Evolutionary conservation across 805 yeast genomes (phyloP), one percentile per base, ranked within the genome.

Genomic region (Candida cerambycidarum): DNA sequence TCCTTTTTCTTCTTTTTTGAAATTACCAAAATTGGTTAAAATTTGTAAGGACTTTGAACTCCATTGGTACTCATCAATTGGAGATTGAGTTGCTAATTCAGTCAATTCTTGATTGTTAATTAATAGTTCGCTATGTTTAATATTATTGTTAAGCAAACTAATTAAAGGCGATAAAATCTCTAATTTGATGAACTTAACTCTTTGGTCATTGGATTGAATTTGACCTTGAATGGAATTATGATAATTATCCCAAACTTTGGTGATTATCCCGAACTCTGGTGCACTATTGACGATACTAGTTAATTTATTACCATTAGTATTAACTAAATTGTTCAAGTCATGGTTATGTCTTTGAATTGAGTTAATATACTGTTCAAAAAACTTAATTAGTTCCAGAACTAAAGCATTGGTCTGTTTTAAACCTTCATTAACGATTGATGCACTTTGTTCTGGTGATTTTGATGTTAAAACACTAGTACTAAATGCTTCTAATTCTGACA

Each of bases 31-130:
- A 50, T 79, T 79, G 52, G 82, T 83, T 57, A 86, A 84, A 32
- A 85, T 79, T 42, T 75, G 79, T 2, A 95, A 92, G 2, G 93
- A 92, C 58, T 82, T 81, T 41, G 78, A 68, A 48, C 81, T 82
- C 96, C 96, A 89, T 53, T 78, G 76, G 27, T 69, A 69, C 41
- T 76, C 80, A 24, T 79, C 74, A 37, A 63, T 54, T 16, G 50
- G 38, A 18, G 42, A 39, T 11, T 41, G 36, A 3, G 39, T 21
- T 2, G 52, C 39, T 42, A 69, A 39, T 66, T 76, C 63, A 55
- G 64, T 49, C 59, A 68, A 50, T 66, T 70, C 68, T 59, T 62
- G 67, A 6, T 67, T 75, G 61, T 58, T 75, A 65, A 61, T 65
- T 56, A 79, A 67, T 55, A 78, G 75, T 55, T 79, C 84, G 18